Evolutionary conservation across 2,329 filamentous ascomycete species (phyloP).

Genomic region (Aspergillus fischeri): DNA sequence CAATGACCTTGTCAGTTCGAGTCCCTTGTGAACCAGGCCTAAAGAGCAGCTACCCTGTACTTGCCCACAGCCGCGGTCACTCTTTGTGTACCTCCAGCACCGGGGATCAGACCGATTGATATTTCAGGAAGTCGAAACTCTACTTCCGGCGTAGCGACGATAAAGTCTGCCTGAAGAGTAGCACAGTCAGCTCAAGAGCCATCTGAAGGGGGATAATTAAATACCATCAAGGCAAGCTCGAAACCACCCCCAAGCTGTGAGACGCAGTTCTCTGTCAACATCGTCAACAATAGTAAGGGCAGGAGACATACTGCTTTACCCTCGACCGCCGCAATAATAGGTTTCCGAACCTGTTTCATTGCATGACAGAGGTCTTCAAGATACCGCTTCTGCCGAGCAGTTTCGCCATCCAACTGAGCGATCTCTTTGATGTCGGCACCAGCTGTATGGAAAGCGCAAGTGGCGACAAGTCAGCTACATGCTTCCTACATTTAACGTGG

Average conservation of each 20-base stretch:
- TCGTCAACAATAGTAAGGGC: accelerated
- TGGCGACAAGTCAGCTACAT: no score
- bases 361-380: conserved; percentile 8
- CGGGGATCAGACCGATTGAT: conserved; percentile 7
- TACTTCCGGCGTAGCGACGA: neutral
- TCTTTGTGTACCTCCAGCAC: conserved; percentile 9
- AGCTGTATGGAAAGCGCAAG: neutral
- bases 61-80: conserved; percentile 6
- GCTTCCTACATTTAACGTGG: no score
- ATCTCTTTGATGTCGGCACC: conserved; percentile 11
- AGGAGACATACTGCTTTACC: conserved; percentile 4
- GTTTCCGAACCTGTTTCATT: conserved; percentile 4
- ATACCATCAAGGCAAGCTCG: conserved; percentile 10
- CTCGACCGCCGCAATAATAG: conserved; percentile 7
- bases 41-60: conserved; percentile 3
- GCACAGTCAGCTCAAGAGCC: no score
- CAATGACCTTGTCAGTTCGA: neutral
- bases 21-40: neutral
- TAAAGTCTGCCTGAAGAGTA: conserved; percentile 2
- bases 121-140: conserved; percentile 7
- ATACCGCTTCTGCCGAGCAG: conserved; percentile 2
- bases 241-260: conserved; percentile 8
- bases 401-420: conserved; percentile 2
- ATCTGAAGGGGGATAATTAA: no score
- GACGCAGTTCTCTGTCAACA: neutral